phyloP scores from a whole-genome alignment of 768 basidiomycete genomes.

The Amanita molliuscula region DNA sequence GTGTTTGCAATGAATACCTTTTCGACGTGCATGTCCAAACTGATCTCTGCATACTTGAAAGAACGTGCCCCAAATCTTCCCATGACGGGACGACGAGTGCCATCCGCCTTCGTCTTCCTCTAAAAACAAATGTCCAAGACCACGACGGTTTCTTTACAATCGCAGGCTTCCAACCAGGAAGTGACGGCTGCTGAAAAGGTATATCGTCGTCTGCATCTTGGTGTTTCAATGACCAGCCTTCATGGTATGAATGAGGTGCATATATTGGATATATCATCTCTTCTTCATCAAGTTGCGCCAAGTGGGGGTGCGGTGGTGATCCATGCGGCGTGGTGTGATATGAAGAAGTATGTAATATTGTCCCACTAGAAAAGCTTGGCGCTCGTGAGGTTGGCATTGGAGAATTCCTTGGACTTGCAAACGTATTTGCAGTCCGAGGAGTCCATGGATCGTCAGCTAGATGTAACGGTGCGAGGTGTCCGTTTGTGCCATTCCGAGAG shows the following conservation, averaged over 20 bases:
- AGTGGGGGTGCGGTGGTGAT: constrained; percentile 3
- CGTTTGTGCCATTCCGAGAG: constrained; percentile 1
- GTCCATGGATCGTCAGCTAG: constrained; percentile 1
- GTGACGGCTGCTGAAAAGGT: constrained; percentile 13
- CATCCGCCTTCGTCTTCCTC: constrained; percentile 46
- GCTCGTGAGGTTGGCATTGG: constrained; percentile 8
- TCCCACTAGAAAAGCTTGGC: constrained; percentile 5
- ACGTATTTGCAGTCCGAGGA: not conserved
- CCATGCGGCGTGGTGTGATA: constrained; percentile 27
- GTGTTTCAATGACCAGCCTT: constrained; percentile 24
- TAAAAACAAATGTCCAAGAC: constrained; percentile 46
- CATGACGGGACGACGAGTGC: constrained; percentile 33
- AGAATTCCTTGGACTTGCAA: constrained; percentile 1
- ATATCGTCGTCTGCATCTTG: constrained; percentile 14
- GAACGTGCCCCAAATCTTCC: constrained; percentile 10
- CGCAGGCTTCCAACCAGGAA: constrained; percentile 12
- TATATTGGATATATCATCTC: constrained; percentile 43
- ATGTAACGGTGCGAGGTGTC: not conserved
- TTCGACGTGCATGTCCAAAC: constrained; percentile 13
- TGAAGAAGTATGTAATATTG: constrained; percentile 9
- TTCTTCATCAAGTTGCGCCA: constrained; percentile 27
- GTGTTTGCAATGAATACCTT: constrained; percentile 24
- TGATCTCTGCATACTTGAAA: constrained; percentile 10
- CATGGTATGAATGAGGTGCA: constrained; percentile 19
- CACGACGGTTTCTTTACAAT: constrained; percentile 16